phyloP scores from a whole-genome alignment of 108 stramenopile genomes.

The Chaetoceros muelleri region DNA sequence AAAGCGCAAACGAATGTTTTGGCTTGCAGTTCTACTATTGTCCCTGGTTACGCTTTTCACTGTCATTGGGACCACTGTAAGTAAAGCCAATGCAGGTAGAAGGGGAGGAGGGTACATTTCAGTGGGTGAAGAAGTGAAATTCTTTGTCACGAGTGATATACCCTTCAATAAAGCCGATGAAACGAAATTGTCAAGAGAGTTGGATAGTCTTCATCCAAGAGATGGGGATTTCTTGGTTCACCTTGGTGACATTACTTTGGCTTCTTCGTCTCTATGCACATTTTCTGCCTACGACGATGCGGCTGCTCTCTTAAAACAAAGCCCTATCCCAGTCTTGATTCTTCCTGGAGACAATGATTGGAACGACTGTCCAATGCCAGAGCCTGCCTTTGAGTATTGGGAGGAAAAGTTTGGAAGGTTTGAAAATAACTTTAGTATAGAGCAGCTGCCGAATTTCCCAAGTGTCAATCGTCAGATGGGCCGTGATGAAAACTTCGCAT shows the following conservation, averaged over 20 bases:
- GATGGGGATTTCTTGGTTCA: slow-evolving; percentile 69
- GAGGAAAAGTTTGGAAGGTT: slow-evolving; percentile 31
- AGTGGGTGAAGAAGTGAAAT: slow-evolving; percentile 23
- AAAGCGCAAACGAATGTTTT: not conserved
- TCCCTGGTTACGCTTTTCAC: not conserved
- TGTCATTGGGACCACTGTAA: not conserved
- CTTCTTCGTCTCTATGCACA: slow-evolving; percentile 33
- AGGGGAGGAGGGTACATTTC: not conserved
- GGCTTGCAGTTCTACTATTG: not conserved
- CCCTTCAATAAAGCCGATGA: slow-evolving; percentile 41
- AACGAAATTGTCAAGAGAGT: slow-evolving; percentile 25
- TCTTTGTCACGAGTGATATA: slow-evolving; percentile 64
- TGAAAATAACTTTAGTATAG: slow-evolving; percentile 27
- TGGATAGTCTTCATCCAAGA: slow-evolving; percentile 30
- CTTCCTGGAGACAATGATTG: slow-evolving; percentile 71
- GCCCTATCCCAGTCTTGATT: slow-evolving; percentile 47
- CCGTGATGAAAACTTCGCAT: slow-evolving; percentile 48
- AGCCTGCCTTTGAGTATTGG: slow-evolving; percentile 37
- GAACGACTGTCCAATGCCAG: slow-evolving; percentile 45
- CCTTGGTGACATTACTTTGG: slow-evolving; percentile 62
- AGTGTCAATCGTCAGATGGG: slow-evolving; percentile 24
- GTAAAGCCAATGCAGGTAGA: not conserved
- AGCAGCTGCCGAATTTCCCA: slow-evolving; percentile 1
- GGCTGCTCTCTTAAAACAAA: slow-evolving; percentile 23
- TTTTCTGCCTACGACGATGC: slow-evolving; percentile 34